Base-by-base conservation (phyloP, 2,329 filamentous ascomycete genomes). In the Cordyceps militaris region DNA sequence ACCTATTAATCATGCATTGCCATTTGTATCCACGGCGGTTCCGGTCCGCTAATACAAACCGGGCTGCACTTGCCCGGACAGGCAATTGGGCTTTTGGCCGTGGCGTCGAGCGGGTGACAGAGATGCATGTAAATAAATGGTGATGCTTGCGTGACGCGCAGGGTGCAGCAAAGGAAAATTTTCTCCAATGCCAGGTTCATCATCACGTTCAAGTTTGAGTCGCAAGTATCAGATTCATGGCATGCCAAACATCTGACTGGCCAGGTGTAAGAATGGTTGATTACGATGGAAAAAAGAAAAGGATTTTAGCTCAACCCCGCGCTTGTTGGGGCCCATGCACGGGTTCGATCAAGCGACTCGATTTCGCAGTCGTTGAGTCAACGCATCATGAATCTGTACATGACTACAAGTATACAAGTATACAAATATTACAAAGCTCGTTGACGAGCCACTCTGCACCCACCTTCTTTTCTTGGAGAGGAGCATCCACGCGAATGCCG, bases 141-240 rank as follows among this genome's bases (percentile, higher is more conserved):
- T 47, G 52, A 55, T 55, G 52, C 42, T 46, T 34, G 19, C 28
- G 52, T 55, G 52, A 55, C 52, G 52, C 30, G 21, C 40, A 54
- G 40, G 19, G 21, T 44, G 28, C 51, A 43, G 38, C 40, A 32
- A 13, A 19, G 19, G 24, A 42, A n/a, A 16, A n/a, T 24, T 13
- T 51, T 30, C 36, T 28, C 9, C 10, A n/a, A n/a, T n/a, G 34
- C 34, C 14, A 38, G n/a, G 34, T 16, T 38, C 34, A 38, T n/a
- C 11, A n/a, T 2, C 4, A n/a, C 14, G 14, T n/a, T n/a, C n/a
- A n/a, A n/a, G n/a, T n/a, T n/a, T n/a, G n/a, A n/a, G n/a, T n/a
- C n/a, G n/a, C n/a, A n/a, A n/a, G n/a, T n/a, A n/a, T n/a, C n/a
- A n/a, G n/a, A n/a, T n/a, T n/a, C n/a, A n/a, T n/a, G n/a, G n/a